phyloP scores from a whole-genome alignment of 2,329 filamentous ascomycete genomes.

The Nemania serpens region DNA sequence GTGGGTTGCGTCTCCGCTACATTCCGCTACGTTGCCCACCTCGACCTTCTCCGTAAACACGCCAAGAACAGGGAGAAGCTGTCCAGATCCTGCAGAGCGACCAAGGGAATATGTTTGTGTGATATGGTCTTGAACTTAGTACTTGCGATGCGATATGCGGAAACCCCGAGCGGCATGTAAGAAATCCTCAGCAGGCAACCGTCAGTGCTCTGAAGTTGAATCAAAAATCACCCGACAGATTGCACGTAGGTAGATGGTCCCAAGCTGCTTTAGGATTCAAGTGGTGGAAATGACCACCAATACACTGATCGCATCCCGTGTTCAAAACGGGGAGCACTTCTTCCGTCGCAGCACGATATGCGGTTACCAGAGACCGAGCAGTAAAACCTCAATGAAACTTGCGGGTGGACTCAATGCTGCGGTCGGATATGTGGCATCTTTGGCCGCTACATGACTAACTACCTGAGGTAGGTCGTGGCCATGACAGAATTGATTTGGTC shows the following conservation, averaged over 20 bases:
- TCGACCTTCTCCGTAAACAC: slow-evolving; percentile 10
- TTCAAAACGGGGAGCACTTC: slow-evolving; percentile 6
- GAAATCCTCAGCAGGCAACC: slow-evolving; percentile 16
- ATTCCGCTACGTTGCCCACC: slow-evolving; percentile 20
- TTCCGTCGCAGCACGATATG: slow-evolving; percentile 5
- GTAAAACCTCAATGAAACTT: not conserved
- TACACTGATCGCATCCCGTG: slow-evolving; percentile 9
- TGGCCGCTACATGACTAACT: not conserved
- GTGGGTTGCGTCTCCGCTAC: slow-evolving; percentile 14
- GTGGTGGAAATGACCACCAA: slow-evolving; percentile 16
- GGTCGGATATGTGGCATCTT: slow-evolving; percentile 3
- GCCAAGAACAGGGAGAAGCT: slow-evolving; percentile 23
- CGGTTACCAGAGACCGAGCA: not conserved
- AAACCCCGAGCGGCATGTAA: slow-evolving; percentile 17
- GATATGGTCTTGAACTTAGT: slow-evolving; percentile 5
- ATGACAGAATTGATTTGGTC: slow-evolving; percentile 4
- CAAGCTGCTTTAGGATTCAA: not conserved
- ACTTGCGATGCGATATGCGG: slow-evolving; percentile 14
- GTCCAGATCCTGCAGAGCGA: slow-evolving; percentile 7
- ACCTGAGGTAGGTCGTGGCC: not conserved
- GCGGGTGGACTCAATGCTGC: not conserved
- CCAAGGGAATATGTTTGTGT: slow-evolving; percentile 2
- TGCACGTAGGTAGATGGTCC: not conserved
- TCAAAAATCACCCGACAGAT: slow-evolving; percentile 9
- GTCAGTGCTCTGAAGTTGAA: slow-evolving; percentile 6